These are phyloP conservation scores for Leccinum olivaceopallidum DNA, from an alignment of 768 basidiomycete genomes.

Conservation along the genomic window DNA sequence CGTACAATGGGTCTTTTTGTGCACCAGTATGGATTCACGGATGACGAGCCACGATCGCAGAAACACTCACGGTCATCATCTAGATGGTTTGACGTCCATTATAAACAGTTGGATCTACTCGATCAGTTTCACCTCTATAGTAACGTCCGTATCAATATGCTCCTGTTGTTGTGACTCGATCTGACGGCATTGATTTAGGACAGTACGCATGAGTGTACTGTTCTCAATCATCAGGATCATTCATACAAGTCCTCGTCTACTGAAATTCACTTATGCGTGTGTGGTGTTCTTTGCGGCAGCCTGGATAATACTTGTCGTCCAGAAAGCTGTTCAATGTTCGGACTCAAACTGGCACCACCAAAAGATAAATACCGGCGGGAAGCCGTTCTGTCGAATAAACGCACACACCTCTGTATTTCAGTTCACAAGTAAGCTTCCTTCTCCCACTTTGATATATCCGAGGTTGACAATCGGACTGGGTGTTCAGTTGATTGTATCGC, in stretches of 20 bases:
- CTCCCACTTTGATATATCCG: not conserved
- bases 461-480: not conserved
- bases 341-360: slow-evolving; percentile 13
- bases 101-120: slow-evolving; percentile 13
- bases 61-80: not conserved
- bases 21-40: slow-evolving; percentile 4
- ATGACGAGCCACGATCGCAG: not conserved
- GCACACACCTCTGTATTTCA: slow-evolving; percentile 11
- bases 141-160: slow-evolving; percentile 2
- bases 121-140: slow-evolving; percentile 10
- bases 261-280: slow-evolving; percentile 12
- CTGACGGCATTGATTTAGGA: slow-evolving; percentile 8
- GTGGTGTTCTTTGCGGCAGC: slow-evolving; percentile 6
- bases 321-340: slow-evolving; percentile 12
- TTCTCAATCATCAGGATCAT: slow-evolving; percentile 22
- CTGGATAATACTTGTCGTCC: slow-evolving; percentile 9
- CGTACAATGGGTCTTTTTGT: slow-evolving; percentile 12
- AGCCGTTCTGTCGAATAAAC: slow-evolving; percentile 13
- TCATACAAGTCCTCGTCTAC: slow-evolving; percentile 2
- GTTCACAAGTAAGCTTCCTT: slow-evolving; percentile 14
- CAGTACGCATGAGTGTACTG: slow-evolving; percentile 20
- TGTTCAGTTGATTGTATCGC: slow-evolving; percentile 19
- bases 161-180: not conserved
- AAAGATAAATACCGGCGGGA: not conserved
- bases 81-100: slow-evolving; percentile 12